Evolutionary conservation across 179 eudicot species (phyloP).

Genomic region (Drosera spatulata): DNA sequence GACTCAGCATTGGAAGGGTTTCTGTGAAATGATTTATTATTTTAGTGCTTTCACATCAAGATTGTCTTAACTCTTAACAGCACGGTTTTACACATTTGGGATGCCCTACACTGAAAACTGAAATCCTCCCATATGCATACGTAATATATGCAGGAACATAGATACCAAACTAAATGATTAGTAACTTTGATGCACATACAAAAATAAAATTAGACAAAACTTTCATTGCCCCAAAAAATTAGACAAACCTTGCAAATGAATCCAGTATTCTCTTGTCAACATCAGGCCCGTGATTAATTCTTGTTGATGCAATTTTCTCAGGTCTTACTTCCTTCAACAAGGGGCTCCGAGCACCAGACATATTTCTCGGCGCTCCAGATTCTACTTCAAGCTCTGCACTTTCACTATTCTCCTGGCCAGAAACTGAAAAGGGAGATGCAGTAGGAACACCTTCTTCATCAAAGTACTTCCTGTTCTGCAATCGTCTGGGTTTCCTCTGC

Average conservation of each 20-base stretch:
- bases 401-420: slow-evolving; percentile 28
- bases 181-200: too few relatives aligned
- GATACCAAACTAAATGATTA: too few relatives aligned
- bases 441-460: slow-evolving; percentile 55
- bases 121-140: too few relatives aligned
- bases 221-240: not conserved
- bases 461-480: slow-evolving; percentile 16
- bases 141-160: too few relatives aligned
- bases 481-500: slow-evolving; percentile 3
- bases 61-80: not conserved
- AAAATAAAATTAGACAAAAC: too few relatives aligned
- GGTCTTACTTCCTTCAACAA: slow-evolving; percentile 6
- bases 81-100: too few relatives aligned
- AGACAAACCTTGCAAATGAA: slow-evolving; percentile 40
- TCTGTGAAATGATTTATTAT: slow-evolving; percentile 17
- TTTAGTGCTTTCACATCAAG: not conserved
- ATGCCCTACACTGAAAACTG: too few relatives aligned
- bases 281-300: slow-evolving; percentile 18
- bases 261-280: slow-evolving; percentile 17
- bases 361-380: slow-evolving; percentile 9
- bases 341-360: slow-evolving; percentile 12
- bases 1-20: slow-evolving; percentile 33
- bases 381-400: slow-evolving; percentile 9
- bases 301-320: slow-evolving; percentile 12
- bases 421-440: slow-evolving; percentile 65